Evolutionary conservation across 2,329 filamentous ascomycete genomes (phyloP).

Genomic region (Biscogniauxia sp.): DNA sequence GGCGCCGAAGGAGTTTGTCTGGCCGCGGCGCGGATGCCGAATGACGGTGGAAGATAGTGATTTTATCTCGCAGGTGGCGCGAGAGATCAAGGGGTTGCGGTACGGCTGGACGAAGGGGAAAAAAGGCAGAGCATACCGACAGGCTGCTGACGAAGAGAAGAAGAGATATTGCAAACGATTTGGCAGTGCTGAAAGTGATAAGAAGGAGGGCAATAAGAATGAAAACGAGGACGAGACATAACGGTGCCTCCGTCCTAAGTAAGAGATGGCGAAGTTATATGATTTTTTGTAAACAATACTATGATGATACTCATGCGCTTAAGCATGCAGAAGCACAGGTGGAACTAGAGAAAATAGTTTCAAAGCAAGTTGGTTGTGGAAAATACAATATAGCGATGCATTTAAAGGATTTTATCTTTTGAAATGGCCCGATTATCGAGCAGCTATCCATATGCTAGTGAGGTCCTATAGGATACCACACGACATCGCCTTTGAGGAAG

Average conservation of each 20-base stretch:
- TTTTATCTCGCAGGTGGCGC: slow-evolving; percentile 6
- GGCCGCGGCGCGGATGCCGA: slow-evolving; percentile 7
- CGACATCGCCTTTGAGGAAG: too few relatives aligned
- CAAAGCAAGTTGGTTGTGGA: too few relatives aligned
- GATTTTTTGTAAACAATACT: too few relatives aligned
- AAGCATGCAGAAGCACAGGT: too few relatives aligned
- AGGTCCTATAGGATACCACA: too few relatives aligned
- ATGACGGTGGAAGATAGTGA: slow-evolving; percentile 6
- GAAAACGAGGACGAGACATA: neutral
- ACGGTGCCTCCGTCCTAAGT: neutral
- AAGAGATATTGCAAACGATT: slow-evolving; percentile 1
- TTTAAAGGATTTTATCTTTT: too few relatives aligned
- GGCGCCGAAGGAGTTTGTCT: slow-evolving; percentile 9
- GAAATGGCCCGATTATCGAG: too few relatives aligned
- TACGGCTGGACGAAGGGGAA: slow-evolving; percentile 5
- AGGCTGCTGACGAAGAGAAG: neutral
- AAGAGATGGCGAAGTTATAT: too few relatives aligned
- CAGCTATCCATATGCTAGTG: too few relatives aligned
- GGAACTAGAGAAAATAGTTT: too few relatives aligned
- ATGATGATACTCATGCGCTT: too few relatives aligned
- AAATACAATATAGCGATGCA: too few relatives aligned
- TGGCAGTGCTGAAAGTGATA: neutral
- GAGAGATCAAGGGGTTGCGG: slow-evolving; percentile 8
- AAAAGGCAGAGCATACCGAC: neutral
- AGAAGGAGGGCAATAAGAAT: neutral